Conservation (phyloP, 495 filamentous ascomycete genomes). For the Penicillium dipodomyicola region DNA sequence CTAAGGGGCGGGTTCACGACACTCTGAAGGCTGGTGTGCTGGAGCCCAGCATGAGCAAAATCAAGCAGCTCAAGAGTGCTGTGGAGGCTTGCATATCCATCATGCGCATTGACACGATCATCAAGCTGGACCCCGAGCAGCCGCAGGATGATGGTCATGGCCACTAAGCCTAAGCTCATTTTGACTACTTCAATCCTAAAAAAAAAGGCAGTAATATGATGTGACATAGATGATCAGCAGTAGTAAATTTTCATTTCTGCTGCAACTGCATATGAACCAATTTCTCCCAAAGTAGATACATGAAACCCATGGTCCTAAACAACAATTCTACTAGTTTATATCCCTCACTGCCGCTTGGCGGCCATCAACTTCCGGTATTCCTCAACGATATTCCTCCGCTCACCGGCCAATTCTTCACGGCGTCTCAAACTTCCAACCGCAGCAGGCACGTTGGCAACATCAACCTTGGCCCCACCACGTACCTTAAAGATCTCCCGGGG, state of each 20-base stretch:
- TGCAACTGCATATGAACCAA: conserved; percentile 26
- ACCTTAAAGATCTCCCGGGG: conserved; percentile 71
- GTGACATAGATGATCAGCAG: conserved; percentile 32
- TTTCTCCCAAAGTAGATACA: conserved; percentile 9
- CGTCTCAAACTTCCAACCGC: conserved; percentile 74
- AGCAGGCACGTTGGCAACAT: conserved; percentile 72
- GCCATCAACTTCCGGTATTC: conserved; percentile 79
- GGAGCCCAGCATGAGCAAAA: conserved; percentile 98
- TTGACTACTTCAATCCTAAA: conserved; percentile 20
- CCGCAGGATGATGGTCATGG: conserved; percentile 63
- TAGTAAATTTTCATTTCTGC: conserved; percentile 15
- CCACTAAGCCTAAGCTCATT: conserved; percentile 31
- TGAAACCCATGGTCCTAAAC: not conserved
- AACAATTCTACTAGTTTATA: not conserved
- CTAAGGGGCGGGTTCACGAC: conserved; percentile 87
- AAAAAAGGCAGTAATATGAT: conserved; percentile 31
- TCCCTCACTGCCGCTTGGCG: conserved; percentile 48
- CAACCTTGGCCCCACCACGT: conserved; percentile 62
- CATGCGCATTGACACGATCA: conserved; percentile 99
- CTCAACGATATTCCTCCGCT: conserved; percentile 74
- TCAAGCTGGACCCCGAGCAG: conserved; percentile 94
- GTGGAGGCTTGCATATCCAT: conserved; percentile 99
- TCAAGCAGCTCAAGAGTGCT: conserved; percentile 96
- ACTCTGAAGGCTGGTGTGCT: conserved; percentile 91
- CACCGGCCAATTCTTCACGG: conserved; percentile 75